Percentiles rank a stretch among this genome's conserved stretches.
Conservation (phyloP, 306 rosid species). For the Cucurbita maxima region DNA sequence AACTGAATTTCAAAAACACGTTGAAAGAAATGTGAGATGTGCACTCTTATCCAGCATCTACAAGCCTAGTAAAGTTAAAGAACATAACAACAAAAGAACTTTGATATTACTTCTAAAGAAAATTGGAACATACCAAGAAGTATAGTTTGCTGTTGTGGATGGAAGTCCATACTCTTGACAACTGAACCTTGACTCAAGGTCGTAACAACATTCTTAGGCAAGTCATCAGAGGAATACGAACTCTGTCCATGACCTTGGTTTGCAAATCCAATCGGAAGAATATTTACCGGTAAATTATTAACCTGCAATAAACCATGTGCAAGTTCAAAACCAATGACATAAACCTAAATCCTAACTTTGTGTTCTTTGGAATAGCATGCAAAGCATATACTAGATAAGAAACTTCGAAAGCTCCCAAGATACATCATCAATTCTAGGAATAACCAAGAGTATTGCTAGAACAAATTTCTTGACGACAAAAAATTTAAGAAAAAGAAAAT, state of each 20-base stretch:
- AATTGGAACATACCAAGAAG: conserved; percentile 63
- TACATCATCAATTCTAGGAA: background rate
- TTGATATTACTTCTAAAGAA: background rate
- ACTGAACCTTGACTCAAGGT: conserved; percentile 59
- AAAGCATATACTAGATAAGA: background rate
- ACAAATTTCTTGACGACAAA: background rate
- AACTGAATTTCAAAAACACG: conserved; percentile 31
- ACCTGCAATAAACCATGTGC: conserved; percentile 39
- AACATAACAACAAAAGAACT: background rate
- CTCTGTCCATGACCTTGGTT: conserved; percentile 84
- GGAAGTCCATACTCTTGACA: conserved; percentile 92
- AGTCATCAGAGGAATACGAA: conserved; percentile 77
- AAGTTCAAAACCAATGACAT: conserved; percentile 11
- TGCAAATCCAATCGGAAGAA: conserved; percentile 57
- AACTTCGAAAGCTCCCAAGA: background rate
- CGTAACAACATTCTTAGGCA: conserved; percentile 72
- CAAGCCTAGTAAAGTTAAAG: background rate
- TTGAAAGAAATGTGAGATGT: background rate
- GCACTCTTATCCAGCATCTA: background rate
- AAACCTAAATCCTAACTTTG: background rate
- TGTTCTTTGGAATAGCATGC: background rate
- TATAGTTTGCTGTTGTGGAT: conserved; percentile 74
- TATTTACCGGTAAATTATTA: conserved; percentile 67
- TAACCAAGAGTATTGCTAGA: background rate
- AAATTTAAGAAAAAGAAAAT: background rate